Evolutionary conservation across 306 rosid genomes (phyloP).

Genomic region (Psophocarpus tetragonolobus): DNA sequence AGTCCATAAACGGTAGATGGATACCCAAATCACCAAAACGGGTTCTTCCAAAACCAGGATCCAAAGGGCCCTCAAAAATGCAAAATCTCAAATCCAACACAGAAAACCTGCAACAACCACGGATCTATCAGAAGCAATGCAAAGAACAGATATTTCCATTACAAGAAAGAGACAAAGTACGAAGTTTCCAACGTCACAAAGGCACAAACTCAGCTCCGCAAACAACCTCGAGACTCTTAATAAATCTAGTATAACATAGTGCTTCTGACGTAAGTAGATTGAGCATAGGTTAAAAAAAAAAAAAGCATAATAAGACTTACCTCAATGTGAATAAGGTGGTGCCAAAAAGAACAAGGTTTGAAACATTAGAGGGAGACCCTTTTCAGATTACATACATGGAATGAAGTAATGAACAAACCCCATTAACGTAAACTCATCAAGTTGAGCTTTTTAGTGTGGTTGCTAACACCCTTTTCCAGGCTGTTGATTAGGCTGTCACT

Average conservation of each 20-base stretch:
- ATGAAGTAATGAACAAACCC: constrained; percentile 14
- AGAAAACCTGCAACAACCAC: constrained; percentile 35
- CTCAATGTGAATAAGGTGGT: constrained; percentile 17
- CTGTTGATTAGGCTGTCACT: constrained; percentile 45
- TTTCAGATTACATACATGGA: not conserved
- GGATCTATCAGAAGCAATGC: constrained; percentile 39
- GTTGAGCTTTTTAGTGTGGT: constrained; percentile 36
- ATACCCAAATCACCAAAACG: constrained; percentile 19
- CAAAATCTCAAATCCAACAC: constrained; percentile 35
- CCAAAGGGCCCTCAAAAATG: not conserved
- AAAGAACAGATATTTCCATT: constrained; percentile 28
- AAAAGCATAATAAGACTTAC: not conserved
- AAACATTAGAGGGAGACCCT: constrained; percentile 8
- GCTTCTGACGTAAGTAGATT: constrained; percentile 12
- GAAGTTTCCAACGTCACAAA: constrained; percentile 29
- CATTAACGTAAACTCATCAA: constrained; percentile 12
- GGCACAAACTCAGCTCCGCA: constrained; percentile 4
- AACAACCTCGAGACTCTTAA: not conserved
- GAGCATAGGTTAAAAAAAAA: not conserved
- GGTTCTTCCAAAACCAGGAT: constrained; percentile 28
- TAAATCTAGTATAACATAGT: not conserved
- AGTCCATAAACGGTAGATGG: constrained; percentile 16
- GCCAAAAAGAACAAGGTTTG: not conserved
- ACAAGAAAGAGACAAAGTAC: constrained; percentile 22
- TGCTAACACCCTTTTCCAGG: constrained; percentile 38